A percentile compares a stretch with the other conserved stretches of the same genome.
Conservation (phyloP, 2,329 filamentous ascomycete genomes). For the Aspergillaceae sp. region DNA sequence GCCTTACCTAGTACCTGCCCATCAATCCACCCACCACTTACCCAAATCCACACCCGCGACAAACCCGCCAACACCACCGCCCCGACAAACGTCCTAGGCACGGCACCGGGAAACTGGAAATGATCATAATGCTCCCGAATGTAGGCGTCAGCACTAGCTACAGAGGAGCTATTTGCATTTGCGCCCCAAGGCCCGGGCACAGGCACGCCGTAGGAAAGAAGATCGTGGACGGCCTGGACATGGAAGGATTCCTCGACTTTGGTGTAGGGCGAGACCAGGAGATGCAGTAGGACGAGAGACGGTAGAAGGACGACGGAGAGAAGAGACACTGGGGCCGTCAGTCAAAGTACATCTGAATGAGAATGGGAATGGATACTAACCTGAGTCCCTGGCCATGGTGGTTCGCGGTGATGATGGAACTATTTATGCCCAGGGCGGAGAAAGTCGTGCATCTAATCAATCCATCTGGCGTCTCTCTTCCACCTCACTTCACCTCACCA, state of each 20-base stretch:
- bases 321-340: slow-evolving; percentile 33
- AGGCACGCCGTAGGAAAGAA: slow-evolving; percentile 71
- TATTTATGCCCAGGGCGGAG: background rate
- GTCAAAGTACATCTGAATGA: background rate
- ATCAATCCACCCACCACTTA: slow-evolving; percentile 49
- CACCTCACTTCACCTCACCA: background rate
- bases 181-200: slow-evolving; percentile 15
- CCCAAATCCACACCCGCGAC: slow-evolving; percentile 55
- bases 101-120: slow-evolving; percentile 78
- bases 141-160: slow-evolving; percentile 40
- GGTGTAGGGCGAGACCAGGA: slow-evolving; percentile 72
- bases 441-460: background rate
- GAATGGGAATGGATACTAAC: background rate
- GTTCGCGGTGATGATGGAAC: background rate
- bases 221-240: slow-evolving; percentile 86
- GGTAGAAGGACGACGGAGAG: slow-evolving; percentile 49
- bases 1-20: slow-evolving; percentile 47
- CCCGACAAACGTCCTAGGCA: slow-evolving; percentile 84
- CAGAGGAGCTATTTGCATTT: slow-evolving; percentile 8
- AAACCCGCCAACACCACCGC: slow-evolving; percentile 65
- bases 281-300: slow-evolving; percentile 56
- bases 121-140: slow-evolving; percentile 71
- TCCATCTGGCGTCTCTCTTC: background rate
- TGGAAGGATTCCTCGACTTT: slow-evolving; percentile 99
- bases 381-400: background rate